phyloP scores from a whole-genome alignment of 305 asterid genomes.

The Fraxinus angustifolia region DNA sequence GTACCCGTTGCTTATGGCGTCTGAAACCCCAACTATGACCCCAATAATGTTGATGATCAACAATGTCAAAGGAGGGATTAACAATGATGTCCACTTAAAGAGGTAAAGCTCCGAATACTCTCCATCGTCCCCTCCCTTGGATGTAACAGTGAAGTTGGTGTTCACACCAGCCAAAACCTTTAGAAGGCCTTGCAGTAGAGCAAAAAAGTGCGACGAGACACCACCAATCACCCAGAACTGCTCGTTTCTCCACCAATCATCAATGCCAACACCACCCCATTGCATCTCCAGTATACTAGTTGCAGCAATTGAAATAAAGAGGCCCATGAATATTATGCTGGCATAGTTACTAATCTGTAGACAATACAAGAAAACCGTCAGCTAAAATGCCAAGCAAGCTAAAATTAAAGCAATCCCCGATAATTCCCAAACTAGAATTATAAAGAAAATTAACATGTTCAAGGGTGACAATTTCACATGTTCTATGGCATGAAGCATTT shows the following conservation, averaged over 20 bases:
- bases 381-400: background rate
- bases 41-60: constrained; percentile 82
- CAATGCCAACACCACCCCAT: constrained; percentile 88
- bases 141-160: constrained; percentile 92
- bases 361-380: background rate
- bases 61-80: constrained; percentile 90
- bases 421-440: background rate
- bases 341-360: constrained; percentile 92
- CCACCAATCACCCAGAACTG: constrained; percentile 99
- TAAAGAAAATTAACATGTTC: background rate
- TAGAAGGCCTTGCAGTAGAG: constrained; percentile 87
- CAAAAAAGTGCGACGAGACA: constrained; percentile 78
- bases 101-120: constrained; percentile 82
- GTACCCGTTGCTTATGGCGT: constrained; percentile 84
- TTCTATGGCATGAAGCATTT: background rate
- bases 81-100: constrained; percentile 87
- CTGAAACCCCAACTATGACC: constrained; percentile 71
- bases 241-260: constrained; percentile 95
- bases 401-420: background rate
- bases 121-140: constrained; percentile 93
- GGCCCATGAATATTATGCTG: constrained; percentile 71
- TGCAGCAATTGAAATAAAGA: constrained; percentile 71
- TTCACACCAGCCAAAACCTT: constrained; percentile 80
- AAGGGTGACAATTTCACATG: background rate
- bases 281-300: constrained; percentile 83